Base-by-base conservation (phyloP, 768 basidiomycete genomes). In the Sarcomyxa edulis region DNA sequence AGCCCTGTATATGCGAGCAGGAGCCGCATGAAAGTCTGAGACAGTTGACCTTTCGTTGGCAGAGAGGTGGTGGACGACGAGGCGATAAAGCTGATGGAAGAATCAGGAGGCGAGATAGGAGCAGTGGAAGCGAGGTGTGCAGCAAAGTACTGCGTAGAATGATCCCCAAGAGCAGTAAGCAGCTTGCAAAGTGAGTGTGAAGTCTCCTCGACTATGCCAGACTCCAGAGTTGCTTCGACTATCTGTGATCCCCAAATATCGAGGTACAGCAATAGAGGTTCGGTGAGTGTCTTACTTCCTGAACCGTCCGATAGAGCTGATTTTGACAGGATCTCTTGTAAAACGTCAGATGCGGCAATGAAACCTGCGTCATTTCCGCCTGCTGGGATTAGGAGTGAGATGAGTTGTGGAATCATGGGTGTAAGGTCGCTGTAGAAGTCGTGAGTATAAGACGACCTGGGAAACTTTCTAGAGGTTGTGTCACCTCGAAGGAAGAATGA, bases 211-310 rank as follows among this genome's bases (percentile, higher is more conserved):
- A 75, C 64, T 4, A 64, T 65, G 20, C 71, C 74, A 8, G 58
- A 35, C 18, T 32, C 32, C 16, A 39, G 37, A 12, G 28, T 56
- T 64, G 55, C 48, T 69, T 74, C 53, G 29, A 39, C 37, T 7
- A 39, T 42, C 11, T 8, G 18, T 24, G 30, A 35, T 6, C 36
- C 42, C 42, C 42, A 43, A 15, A 21, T 43, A 3, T 81, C 71
- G 1, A 82, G 52, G 90, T 91, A 97, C 3, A 79, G 60, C n/a
- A 96, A 64, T 6, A 97, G 63, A 2, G 93, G 93, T 51, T 93
- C 87, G 0, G 91, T 91, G 21, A 94, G 70, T 1, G 82, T 73
- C 38, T 73, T 74, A 12, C 71, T 70, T 2, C 85, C 88, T 18
- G 72, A 65, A 0, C 87, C 88, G 37, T 82, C 76, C 1, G 81